These are phyloP conservation scores for Linnemannia hyalina DNA, from an alignment of 192 early-diverging fungal species.

Conservation along the genomic window DNA sequence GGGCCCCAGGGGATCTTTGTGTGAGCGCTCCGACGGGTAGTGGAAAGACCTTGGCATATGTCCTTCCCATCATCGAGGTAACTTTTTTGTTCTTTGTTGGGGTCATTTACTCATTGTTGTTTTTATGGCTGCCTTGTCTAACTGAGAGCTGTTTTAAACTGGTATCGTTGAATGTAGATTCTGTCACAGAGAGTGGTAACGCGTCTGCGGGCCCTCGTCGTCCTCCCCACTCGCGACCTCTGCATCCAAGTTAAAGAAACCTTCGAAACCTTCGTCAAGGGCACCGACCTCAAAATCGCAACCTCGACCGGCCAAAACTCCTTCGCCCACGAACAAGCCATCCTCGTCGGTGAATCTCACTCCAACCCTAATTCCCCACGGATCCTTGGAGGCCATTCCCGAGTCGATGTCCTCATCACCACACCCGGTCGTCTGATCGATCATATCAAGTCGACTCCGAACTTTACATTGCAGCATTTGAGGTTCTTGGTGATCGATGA, in stretches of 20 bases:
- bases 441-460: constrained; percentile 85
- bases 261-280: constrained; percentile 82
- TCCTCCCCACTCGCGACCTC: constrained; percentile 95
- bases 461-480: constrained; percentile 93
- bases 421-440: constrained; percentile 97
- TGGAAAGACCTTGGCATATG: constrained; percentile 97
- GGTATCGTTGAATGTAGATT: constrained; percentile 52
- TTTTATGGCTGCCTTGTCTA: neutral
- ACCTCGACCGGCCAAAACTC: constrained; percentile 83
- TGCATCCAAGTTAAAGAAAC: constrained; percentile 90
- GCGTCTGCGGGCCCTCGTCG: constrained; percentile 87
- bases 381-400: constrained; percentile 69
- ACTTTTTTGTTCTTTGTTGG: neutral
- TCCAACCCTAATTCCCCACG: constrained; percentile 18
- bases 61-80: constrained; percentile 90
- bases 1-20: constrained; percentile 88
- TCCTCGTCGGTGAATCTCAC: constrained; percentile 56
- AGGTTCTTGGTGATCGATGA: constrained; percentile 96
- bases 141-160: neutral
- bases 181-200: constrained; percentile 80
- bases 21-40: constrained; percentile 96
- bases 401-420: constrained; percentile 91
- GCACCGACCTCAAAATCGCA: constrained; percentile 83
- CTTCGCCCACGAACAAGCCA: constrained; percentile 78
- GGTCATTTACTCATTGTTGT: neutral